Conservation (phyloP, 768 basidiomycete species). For the Auricularia heimuer region DNA sequence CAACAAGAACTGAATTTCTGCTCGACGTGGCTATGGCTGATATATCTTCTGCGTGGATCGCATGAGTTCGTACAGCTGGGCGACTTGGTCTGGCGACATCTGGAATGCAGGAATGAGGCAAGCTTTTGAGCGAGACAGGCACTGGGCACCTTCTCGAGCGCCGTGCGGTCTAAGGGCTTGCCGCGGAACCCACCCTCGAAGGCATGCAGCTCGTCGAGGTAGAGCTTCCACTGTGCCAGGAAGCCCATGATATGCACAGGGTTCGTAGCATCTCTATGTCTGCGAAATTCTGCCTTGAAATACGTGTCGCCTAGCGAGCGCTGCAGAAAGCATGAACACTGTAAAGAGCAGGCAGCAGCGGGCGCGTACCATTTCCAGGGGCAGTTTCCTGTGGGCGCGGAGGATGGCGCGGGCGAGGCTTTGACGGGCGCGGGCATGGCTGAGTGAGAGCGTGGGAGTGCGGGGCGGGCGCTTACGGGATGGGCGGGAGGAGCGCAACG, state of each 20-base stretch:
- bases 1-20: not conserved
- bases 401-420: constrained; percentile 31
- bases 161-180: constrained; percentile 56
- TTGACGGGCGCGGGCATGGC: not conserved
- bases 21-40: constrained; percentile 37
- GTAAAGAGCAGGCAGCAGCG: not conserved
- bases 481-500: not conserved
- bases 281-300: constrained; percentile 67
- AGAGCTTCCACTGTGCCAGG: constrained; percentile 89
- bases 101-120: constrained; percentile 19
- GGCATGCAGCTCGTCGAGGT: constrained; percentile 62
- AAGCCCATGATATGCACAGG: constrained; percentile 91
- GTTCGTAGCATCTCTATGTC: constrained; percentile 71
- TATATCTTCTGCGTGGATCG: constrained; percentile 81
- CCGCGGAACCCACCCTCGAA: constrained; percentile 46
- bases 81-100: constrained; percentile 87
- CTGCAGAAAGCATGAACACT: constrained; percentile 13
- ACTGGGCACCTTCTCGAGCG: constrained; percentile 60
- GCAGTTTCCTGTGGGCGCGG: constrained; percentile 25
- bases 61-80: constrained; percentile 93
- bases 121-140: not conserved
- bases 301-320: constrained; percentile 32
- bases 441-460: not conserved
- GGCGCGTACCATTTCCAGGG: constrained; percentile 17
- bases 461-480: not conserved